Conservation (phyloP, 2,329 filamentous ascomycete species). For the Pestalotiopsis sp. region DNA sequence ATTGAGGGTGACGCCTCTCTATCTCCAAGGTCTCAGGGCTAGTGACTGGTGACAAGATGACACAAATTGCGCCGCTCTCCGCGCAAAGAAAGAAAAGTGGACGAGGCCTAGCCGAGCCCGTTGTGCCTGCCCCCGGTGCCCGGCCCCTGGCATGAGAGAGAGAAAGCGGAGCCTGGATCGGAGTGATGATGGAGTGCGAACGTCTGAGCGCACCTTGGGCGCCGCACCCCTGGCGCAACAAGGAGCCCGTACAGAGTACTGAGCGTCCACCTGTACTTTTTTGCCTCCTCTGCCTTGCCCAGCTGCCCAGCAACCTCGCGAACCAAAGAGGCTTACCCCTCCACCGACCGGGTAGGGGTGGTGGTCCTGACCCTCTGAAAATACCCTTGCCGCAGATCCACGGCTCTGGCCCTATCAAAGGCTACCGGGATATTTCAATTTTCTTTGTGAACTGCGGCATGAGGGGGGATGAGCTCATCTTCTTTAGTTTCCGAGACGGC, state of each 20-base stretch:
- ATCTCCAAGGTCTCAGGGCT: not conserved
- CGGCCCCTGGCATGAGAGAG: not conserved
- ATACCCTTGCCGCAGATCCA: conserved; percentile 6
- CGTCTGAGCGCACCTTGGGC: conserved; percentile 1
- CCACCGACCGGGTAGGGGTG: not conserved
- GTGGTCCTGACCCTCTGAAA: not conserved
- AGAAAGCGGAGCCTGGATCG: conserved; percentile 5
- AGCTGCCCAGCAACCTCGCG: not conserved
- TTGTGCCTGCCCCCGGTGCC: not conserved
- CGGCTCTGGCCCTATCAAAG: conserved; percentile 1
- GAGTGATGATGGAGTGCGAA: conserved; percentile 4
- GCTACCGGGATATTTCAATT: not conserved
- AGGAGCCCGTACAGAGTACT: not conserved
- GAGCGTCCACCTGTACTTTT: not conserved
- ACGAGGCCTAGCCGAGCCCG: not conserved
- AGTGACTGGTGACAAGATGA: not conserved
- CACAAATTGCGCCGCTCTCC: conserved; percentile 1
- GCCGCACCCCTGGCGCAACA: not conserved
- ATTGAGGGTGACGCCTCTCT: not conserved
- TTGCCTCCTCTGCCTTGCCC: not conserved
- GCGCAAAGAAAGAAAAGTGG: not conserved
- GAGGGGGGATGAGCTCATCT: not conserved
- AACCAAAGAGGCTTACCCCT: not conserved
- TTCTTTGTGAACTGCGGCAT: not conserved
- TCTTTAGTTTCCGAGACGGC: not conserved